Base-by-base conservation (phyloP, 2,329 filamentous ascomycete genomes). In the Aspergillus neotritici region DNA sequence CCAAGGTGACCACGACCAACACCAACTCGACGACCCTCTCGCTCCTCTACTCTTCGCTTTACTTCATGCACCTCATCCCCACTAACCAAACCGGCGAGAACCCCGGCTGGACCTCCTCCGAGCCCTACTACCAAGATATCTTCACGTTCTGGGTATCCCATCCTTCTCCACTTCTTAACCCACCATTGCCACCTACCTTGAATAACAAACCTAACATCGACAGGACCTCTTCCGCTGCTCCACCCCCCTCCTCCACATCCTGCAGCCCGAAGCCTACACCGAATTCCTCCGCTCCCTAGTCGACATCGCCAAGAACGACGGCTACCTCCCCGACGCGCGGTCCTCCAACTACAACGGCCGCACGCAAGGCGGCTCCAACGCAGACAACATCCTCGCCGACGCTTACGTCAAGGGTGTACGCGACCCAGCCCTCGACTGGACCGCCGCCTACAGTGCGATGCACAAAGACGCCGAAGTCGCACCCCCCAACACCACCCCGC, bases 1-100 rank as follows among this genome's bases (percentile, higher is more conserved):
- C 74, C 47, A 85, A 83, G 54, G 70, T 87, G 28, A 78, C 77
- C 0, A 82, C 82, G 0, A 76, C 74, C 0, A 77, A 78, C 37
- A 76, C 71, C 5, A 73, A 83, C 54, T 57, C 62, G 11, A 74
- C 71, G 0, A 81, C 78, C 36, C 66, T 84, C 6, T 67, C 74
- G 38, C 67, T 85, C 21, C 68, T 87, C 2, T 87, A 87, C 64
- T 78, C 78, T 0, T 81, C 80, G 0, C 59, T 87, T 29, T 87
- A 86, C 55, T 82, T 83, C 52, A 83, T 84, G 77, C 77, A 80
- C 46, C 62, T 86, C 9, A 75, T 86, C 30, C 83, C 83, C 0
- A 82, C 81, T 1, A 84, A 87, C 57, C 78, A 81, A 48, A 86
- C 82, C 0, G 82, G 81, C 0, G 84, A 87, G 57, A 87, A 86